Base-by-base conservation (phyloP, 139 green algal genomes). In the Astrephomene gubernaculifera region DNA sequence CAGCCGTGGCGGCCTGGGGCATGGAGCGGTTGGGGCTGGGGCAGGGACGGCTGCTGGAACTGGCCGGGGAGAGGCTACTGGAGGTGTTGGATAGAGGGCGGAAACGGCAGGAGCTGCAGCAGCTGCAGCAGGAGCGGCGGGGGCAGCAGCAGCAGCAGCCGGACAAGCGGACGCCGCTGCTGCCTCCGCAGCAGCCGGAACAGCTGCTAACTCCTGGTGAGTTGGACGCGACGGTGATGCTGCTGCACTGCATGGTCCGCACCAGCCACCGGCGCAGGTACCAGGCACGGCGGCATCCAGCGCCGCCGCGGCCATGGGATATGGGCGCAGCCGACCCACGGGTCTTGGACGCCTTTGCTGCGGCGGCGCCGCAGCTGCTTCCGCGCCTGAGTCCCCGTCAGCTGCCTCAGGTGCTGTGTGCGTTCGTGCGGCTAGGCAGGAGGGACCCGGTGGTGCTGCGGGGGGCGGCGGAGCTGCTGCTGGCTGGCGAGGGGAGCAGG, bases 391-490 rank as follows among this genome's bases (percentile, higher is more conserved):
- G 33, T 24, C 2, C 8, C 4, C 78, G 63, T n/a, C 78, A 84
- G 78, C 60, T 84, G 64, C 78, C 78, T 17, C 41, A 38, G 43
- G 78, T 84, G 61, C 41, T 41, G 6, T 36, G 61, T 43, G 78
- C 63, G 19, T 84, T 41, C 41, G 63, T 52, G 41, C 78, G 65
- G 63, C 44, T 84, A 21, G 43, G 78, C n/a, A 43, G 78, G 2
- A n/a, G 17, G 21, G 78, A 84, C 43, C 19, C 63, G 1, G 43
- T 12, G n/a, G 43, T 84, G 19, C 21, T 84, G 19, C 61, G 61
- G 14, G 19, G 22, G 7, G 63, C 41, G 25, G 78, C 43, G 17
- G 63, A 84, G 61, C n/a, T 84, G 63, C 44, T 84, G 31, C 21
- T 74, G 43, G 70, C 12, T 27, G 31, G 31, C 8, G 12, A 24